Base-by-base conservation (phyloP, 1,284 basidiomycete genomes). In the Lignosus rhinocerotis region DNA sequence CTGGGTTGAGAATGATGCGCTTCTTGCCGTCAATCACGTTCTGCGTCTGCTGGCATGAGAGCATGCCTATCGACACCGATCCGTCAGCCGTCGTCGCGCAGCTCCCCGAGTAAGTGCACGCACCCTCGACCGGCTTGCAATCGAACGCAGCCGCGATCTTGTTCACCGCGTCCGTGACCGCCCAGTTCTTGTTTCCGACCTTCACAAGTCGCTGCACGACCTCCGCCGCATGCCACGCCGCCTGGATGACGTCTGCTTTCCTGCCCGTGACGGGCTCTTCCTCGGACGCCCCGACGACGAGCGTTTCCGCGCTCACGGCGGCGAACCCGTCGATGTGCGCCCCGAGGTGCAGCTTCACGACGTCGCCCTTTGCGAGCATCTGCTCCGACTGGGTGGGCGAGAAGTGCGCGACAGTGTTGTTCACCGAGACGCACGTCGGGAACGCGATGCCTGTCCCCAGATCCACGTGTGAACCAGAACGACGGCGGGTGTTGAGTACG, bases 1-100 rank as follows among this genome's bases (percentile, higher is more conserved):
- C 70, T 41, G 95, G 94, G 79, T 96, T 95, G 61, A 95, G 77
- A 65, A 97, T 93, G 75, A 99, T 83, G 36, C 96, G 87, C 82
- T 98, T 98, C 84, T 96, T 97, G 64, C 94, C 94, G 76, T 98
- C 96, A 69, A 97, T 95, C 62, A 94, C 88, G 71, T 96, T 94
- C 74, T 96, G 91, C 33, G 87, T 83, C 74, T 98, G 94, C 75
- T 94, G 87, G 80, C 92, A 94, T 53, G 92, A 93, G 39, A 94
- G 84, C 91, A 94, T 94, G 48, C 91, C 90, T 93, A 55, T 19
- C 51, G 39, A 41, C 19, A 25, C n/a, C 36, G 57, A 43, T 51
- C 34, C 34, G 11, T 16, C 11, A 10, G 14, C 34, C 6, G 21
- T 55, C 50, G 53, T 19, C 19, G 30, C 44, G 5, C 21, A 33